Percentiles rank a stretch among this genome's conserved stretches.
Evolutionary conservation across 148 eudicot genomes (phyloP).

Genomic region (Silene conica): DNA sequence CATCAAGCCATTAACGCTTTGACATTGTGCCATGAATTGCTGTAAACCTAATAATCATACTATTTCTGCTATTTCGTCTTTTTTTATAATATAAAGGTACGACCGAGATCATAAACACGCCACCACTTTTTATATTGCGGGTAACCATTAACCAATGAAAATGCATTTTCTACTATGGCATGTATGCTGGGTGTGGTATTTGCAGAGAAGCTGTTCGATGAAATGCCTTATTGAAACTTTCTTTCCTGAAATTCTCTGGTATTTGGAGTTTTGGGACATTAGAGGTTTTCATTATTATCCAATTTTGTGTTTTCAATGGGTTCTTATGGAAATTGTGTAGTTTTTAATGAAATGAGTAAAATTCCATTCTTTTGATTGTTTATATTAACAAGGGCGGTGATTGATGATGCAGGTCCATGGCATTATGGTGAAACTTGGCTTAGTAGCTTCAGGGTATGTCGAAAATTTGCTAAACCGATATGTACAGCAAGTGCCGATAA

Average conservation of each 20-base stretch:
- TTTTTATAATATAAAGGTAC: constrained; percentile 26
- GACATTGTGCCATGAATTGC: constrained; percentile 32
- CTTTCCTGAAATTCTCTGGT: constrained; percentile 40
- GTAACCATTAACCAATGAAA: constrained; percentile 32
- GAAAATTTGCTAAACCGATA: no score
- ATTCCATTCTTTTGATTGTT: no score
- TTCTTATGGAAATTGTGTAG: no score
- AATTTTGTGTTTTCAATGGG: constrained; percentile 26
- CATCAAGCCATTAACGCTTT: constrained; percentile 34
- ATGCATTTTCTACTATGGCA: constrained; percentile 29
- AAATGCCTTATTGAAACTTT: constrained; percentile 32
- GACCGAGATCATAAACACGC: neutral
- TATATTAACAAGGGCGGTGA: no score
- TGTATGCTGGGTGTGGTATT: constrained; percentile 16
- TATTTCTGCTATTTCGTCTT: constrained; percentile 41
- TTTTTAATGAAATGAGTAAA: no score
- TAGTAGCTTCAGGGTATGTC: no score
- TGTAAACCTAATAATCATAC: constrained; percentile 36
- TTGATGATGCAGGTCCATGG: no score
- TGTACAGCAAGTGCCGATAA: no score
- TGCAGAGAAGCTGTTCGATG: no score
- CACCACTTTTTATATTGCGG: no score
- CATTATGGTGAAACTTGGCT: no score
- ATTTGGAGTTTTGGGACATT: constrained; percentile 36
- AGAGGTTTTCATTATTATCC: constrained; percentile 26